These are phyloP conservation scores for Annona cherimola DNA, from an alignment of 164 flowering plant species.

Conservation along the genomic window DNA sequence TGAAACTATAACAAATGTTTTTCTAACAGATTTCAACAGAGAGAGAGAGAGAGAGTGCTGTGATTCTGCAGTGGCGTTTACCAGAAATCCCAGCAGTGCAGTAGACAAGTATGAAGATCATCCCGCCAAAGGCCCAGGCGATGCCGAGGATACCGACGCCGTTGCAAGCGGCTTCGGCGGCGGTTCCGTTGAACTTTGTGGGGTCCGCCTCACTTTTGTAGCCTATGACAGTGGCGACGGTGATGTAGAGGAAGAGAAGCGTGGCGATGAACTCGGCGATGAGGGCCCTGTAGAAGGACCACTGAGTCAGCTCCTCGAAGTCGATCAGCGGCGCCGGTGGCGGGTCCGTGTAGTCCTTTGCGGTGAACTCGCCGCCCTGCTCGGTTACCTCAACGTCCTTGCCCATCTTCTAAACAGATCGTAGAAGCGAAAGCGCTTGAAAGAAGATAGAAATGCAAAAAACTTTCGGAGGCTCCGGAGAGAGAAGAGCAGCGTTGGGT, in stretches of 20 bases:
- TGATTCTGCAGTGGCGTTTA: not conserved
- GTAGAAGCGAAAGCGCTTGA: not conserved
- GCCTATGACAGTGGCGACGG: slow-evolving; percentile 57
- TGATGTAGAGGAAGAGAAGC: slow-evolving; percentile 53
- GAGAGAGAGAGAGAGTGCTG: not conserved
- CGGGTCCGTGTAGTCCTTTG: slow-evolving; percentile 64
- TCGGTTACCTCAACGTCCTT: slow-evolving; percentile 40
- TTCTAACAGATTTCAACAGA: not conserved
- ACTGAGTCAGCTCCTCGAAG: slow-evolving; percentile 27
- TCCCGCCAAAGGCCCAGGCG: slow-evolving; percentile 78
- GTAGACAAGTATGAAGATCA: slow-evolving; percentile 67
- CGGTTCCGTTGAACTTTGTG: not conserved
- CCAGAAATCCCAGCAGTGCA: slow-evolving; percentile 76
- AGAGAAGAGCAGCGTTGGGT: not conserved
- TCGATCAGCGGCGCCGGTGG: slow-evolving; percentile 57
- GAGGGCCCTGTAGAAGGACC: slow-evolving; percentile 67
- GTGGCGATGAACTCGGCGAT: slow-evolving; percentile 71
- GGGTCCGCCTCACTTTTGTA: slow-evolving; percentile 40
- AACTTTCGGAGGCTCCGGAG: not conserved
- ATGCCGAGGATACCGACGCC: slow-evolving; percentile 70
- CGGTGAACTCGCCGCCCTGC: slow-evolving; percentile 20
- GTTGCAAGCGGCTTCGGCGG: slow-evolving; percentile 29
- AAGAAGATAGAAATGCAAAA: not conserved
- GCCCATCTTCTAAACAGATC: slow-evolving; percentile 24
- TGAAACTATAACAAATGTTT: not conserved